phyloP scores from a whole-genome alignment of 192 early-diverging fungal species.

The Tieghemiomyces parasiticus region DNA sequence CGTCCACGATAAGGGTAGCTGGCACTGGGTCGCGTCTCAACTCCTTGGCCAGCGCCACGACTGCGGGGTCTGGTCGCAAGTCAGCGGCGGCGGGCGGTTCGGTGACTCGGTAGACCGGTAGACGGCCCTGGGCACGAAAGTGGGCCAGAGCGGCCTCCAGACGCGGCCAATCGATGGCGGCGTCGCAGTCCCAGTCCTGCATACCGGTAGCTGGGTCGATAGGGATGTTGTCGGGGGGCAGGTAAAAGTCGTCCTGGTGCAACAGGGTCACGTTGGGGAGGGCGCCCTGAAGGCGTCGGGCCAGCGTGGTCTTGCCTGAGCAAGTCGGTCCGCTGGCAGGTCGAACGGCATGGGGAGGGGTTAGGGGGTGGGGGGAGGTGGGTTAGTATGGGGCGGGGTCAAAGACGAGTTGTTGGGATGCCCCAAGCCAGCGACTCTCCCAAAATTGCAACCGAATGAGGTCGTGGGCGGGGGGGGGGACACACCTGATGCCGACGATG shows the following conservation, averaged over 20 bases:
- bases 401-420: no score
- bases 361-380: no score
- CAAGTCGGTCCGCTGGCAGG: constrained; percentile 51
- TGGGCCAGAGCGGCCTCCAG: not conserved
- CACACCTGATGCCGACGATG: no score
- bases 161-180: constrained; percentile 38
- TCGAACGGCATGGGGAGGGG: no score
- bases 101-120: not conserved
- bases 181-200: constrained; percentile 70
- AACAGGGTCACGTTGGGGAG: constrained; percentile 41
- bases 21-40: not conserved
- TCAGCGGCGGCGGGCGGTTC: not conserved
- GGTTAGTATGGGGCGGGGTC: no score
- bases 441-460: no score
- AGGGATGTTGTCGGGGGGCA: constrained; percentile 49
- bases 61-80: not conserved
- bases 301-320: constrained; percentile 54
- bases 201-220: constrained; percentile 32
- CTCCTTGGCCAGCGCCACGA: no score
- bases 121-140: not conserved
- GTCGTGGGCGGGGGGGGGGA: no score
- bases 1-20: constrained; percentile 46
- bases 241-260: constrained; percentile 69
- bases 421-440: no score
- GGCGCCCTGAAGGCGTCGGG: constrained; percentile 35